phyloP scores from a whole-genome alignment of 345 rosid genomes.

The Adansonia digitata region DNA sequence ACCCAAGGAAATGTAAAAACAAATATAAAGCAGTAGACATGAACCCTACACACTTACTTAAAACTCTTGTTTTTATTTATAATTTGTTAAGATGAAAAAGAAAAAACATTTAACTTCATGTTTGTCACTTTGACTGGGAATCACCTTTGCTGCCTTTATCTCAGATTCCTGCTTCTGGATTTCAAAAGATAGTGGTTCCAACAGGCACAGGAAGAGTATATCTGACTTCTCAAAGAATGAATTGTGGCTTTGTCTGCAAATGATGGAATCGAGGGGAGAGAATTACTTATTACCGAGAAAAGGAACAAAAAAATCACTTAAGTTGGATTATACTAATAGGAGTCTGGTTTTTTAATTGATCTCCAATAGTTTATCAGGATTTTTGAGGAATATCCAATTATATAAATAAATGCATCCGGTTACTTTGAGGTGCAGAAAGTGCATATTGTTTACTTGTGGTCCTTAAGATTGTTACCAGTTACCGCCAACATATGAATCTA shows the following conservation, averaged over 20 bases:
- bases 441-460: neutral
- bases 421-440: neutral
- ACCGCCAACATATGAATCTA: too few relatives aligned
- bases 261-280: neutral
- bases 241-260: constrained; percentile 68
- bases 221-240: constrained; percentile 72
- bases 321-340: too few relatives aligned
- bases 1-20: too few relatives aligned
- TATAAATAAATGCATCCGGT: neutral
- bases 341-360: too few relatives aligned
- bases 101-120: neutral
- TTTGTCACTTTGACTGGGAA: neutral
- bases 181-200: constrained; percentile 64
- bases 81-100: too few relatives aligned
- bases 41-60: too few relatives aligned
- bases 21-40: neutral
- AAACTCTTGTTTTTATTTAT: too few relatives aligned
- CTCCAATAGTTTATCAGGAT: too few relatives aligned
- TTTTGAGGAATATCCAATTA: neutral
- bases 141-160: constrained; percentile 75
- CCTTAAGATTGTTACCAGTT: neutral
- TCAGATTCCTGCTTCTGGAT: constrained; percentile 67
- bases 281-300: too few relatives aligned
- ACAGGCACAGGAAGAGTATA: constrained; percentile 71
- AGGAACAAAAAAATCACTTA: too few relatives aligned